phyloP scores from a whole-genome alignment of 768 basidiomycete genomes.

The Lentinula sp. region DNA sequence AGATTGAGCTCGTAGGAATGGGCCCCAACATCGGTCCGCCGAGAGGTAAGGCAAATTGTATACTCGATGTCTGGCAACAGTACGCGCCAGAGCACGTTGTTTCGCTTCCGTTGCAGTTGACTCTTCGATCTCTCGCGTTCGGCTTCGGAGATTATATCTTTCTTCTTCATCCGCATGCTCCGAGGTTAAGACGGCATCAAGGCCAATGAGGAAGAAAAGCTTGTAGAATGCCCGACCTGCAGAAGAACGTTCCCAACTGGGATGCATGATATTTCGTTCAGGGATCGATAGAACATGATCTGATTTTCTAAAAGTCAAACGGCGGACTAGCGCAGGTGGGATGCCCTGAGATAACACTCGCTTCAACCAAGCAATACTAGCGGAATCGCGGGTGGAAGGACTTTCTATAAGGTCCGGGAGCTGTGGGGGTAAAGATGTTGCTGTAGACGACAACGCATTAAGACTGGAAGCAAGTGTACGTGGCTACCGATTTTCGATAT shows the following conservation, averaged over 20 bases:
- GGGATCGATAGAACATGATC: neutral
- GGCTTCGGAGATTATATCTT: neutral
- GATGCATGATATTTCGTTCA: neutral
- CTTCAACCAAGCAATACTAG: neutral
- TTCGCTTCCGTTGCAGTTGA: neutral
- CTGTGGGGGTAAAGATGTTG: neutral
- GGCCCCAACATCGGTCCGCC: neutral
- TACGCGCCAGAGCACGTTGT: neutral
- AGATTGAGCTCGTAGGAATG: slow-evolving; percentile 5
- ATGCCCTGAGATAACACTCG: neutral
- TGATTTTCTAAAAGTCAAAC: neutral
- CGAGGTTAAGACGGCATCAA: neutral
- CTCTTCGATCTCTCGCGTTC: neutral
- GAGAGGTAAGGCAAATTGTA: slow-evolving; percentile 2
- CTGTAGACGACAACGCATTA: neutral
- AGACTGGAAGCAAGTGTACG: neutral
- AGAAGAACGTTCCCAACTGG: neutral
- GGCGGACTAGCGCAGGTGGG: neutral
- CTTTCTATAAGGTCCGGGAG: neutral
- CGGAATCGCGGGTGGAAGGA: neutral
- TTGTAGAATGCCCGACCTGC: slow-evolving; percentile 3
- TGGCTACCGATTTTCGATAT: neutral
- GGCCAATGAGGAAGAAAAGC: neutral
- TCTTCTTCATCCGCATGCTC: neutral
- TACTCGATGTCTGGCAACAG: slow-evolving; percentile 1